These are phyloP conservation scores for Fusarium sp. DNA, from an alignment of 2,329 filamentous ascomycete genomes.

Conservation along the genomic window DNA sequence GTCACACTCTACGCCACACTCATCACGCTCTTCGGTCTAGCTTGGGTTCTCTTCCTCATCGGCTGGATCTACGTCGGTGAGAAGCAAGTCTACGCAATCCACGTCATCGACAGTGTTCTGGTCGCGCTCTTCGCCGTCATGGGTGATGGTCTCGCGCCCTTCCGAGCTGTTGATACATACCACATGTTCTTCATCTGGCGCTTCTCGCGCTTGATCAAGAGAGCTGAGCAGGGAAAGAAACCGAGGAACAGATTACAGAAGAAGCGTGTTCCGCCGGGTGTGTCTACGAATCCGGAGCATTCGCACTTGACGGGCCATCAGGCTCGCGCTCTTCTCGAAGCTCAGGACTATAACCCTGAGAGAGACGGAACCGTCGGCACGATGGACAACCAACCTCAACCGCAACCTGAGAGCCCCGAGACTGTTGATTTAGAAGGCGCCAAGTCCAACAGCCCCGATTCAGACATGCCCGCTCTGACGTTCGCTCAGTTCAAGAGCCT, in stretches of 20 bases:
- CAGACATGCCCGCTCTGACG: conserved; percentile 71
- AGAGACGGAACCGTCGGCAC: conserved; percentile 15
- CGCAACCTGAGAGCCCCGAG: conserved; percentile 53
- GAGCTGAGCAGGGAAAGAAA: conserved; percentile 62
- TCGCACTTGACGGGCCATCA: conserved; percentile 35
- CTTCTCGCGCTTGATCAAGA: conserved; percentile 59
- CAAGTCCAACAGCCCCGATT: conserved; percentile 51
- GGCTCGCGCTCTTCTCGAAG: conserved; percentile 31
- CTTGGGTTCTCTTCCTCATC: conserved; percentile 92
- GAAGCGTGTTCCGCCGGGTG: conserved; percentile 23
- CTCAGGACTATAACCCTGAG: conserved; percentile 18
- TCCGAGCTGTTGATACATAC: conserved; percentile 84
- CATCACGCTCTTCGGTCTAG: conserved; percentile 85
- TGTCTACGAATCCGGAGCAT: background rate
- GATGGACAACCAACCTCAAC: conserved; percentile 47
- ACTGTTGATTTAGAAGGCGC: conserved; percentile 54
- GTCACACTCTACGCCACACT: conserved; percentile 85
- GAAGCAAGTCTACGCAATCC: conserved; percentile 74
- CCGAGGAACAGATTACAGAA: conserved; percentile 37
- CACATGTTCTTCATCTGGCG: conserved; percentile 86
- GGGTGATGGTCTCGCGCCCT: conserved; percentile 77
- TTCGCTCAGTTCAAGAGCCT: conserved; percentile 74
- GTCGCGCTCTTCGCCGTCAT: conserved; percentile 78
- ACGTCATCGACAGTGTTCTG: conserved; percentile 76
- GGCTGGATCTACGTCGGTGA: conserved; percentile 87